Evolutionary conservation across 2,329 filamentous ascomycete species (phyloP).

Genomic region (Diplocarpon rosae): DNA sequence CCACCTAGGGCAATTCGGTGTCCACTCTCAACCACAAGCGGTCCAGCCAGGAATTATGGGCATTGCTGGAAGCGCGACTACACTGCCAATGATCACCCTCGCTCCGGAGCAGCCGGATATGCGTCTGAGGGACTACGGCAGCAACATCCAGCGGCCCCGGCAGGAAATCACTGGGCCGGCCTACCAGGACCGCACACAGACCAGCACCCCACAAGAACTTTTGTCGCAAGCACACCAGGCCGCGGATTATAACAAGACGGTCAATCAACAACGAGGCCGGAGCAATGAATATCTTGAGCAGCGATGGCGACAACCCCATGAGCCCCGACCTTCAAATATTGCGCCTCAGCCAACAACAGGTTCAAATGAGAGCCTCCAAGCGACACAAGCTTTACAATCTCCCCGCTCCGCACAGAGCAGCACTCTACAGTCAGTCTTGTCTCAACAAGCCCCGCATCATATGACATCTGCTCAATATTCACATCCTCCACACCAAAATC

Average conservation of each 20-base stretch:
- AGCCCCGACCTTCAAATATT: slow-evolving; percentile 49
- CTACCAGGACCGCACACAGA: slow-evolving; percentile 78
- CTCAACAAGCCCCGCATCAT: slow-evolving; percentile 32
- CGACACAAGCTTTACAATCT: slow-evolving; percentile 46
- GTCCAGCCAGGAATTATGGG: slow-evolving; percentile 64
- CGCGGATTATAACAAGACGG: slow-evolving; percentile 78
- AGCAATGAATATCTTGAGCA: slow-evolving; percentile 71
- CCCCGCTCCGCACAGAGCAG: slow-evolving; percentile 45
- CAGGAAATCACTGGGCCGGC: slow-evolving; percentile 82
- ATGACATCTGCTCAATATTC: slow-evolving; percentile 43
- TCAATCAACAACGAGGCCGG: slow-evolving; percentile 70
- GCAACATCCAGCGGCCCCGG: slow-evolving; percentile 69
- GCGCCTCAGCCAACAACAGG: slow-evolving; percentile 25
- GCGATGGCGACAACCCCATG: slow-evolving; percentile 74
- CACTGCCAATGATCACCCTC: slow-evolving; percentile 76
- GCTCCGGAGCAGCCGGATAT: slow-evolving; percentile 68
- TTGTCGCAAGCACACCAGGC: slow-evolving; percentile 79
- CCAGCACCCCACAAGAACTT: slow-evolving; percentile 66
- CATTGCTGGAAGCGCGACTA: slow-evolving; percentile 52
- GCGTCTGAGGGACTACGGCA: slow-evolving; percentile 63
- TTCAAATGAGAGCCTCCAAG: slow-evolving; percentile 34
- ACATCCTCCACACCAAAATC: slow-evolving; percentile 58
- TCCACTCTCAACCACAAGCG: slow-evolving; percentile 52
- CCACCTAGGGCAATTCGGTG: slow-evolving; percentile 48
- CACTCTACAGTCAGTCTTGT: slow-evolving; percentile 40